Base-by-base conservation (phyloP, 768 basidiomycete genomes). In the Suillus hirtellus region DNA sequence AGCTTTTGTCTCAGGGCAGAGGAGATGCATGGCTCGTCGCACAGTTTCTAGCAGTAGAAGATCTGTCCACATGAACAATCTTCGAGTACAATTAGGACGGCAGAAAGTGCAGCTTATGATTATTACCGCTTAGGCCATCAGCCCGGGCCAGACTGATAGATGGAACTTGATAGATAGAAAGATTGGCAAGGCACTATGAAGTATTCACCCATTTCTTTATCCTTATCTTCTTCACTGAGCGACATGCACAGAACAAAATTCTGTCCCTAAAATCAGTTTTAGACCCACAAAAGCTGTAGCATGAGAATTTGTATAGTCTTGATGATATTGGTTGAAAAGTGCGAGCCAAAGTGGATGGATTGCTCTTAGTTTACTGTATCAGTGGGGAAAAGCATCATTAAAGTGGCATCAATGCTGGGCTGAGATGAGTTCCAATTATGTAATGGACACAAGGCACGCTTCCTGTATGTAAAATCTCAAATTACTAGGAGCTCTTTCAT, bases 21-120 rank as follows among this genome's bases (percentile, higher is more conserved):
- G 59, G 31, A 78, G 63, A 54, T 75, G 76, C 61, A 82, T 64
- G 31, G 79, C 63, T 35, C 78, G 75, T 67, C 84, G 81, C 15
- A 78, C 77, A 9, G 83, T 87, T 68, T 80, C 78, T 27, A 89
- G 70, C 4, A 86, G 84, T 53, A 84, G 77, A 62, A 78, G 78
- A 34, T 79, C 78, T 17, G 86, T 66, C 86, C 86, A 87, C 27
- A 76, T 71, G 27, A 75, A 70, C 44, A 86, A 70, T 37, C 86
- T 87, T 59, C 31, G 43, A 17, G 38, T 31, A 58, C 43, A 2
- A 35, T 66, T 43, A 68, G 59, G 19, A 49, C 17, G 9, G 44
- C 21, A 50, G 10, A 6, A 31, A 56, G 24, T 37, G 55, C 34
- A 64, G 1, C 12, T 37, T 15, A 38, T 27, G 34, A 62, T 76